Evolutionary conservation across 1,139 yeast species (phyloP).

Genomic region (Pichia norvegensis): DNA sequence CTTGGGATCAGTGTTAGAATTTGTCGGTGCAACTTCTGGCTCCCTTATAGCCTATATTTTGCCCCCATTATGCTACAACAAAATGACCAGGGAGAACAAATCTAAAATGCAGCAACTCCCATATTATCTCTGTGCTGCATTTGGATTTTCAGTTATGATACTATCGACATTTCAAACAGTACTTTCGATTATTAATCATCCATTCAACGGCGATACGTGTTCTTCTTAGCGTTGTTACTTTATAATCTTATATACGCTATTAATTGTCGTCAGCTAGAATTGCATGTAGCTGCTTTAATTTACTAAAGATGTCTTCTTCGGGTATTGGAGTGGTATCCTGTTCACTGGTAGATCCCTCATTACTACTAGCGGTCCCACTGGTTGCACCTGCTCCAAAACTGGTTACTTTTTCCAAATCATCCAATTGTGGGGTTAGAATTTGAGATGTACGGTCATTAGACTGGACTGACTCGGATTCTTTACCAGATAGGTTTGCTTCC

Average conservation of each 20-base stretch:
- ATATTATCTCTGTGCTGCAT: constrained; percentile 51
- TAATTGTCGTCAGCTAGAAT: neutral
- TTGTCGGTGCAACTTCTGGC: constrained; percentile 91
- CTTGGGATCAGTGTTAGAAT: constrained; percentile 78
- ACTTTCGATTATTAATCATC: constrained; percentile 38
- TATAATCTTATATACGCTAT: neutral
- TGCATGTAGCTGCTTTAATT: neutral
- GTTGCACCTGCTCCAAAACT: neutral
- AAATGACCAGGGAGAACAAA: constrained; percentile 47
- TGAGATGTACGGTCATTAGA: no score
- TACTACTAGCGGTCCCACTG: neutral
- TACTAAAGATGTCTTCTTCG: constrained; percentile 3
- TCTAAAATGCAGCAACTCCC: constrained; percentile 41
- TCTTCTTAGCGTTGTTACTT: constrained; percentile 4
- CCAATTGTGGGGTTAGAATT: neutral
- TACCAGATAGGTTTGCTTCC: constrained; percentile 6
- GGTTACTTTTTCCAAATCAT: neutral
- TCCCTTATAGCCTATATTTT: constrained; percentile 86
- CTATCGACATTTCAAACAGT: constrained; percentile 73
- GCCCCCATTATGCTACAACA: constrained; percentile 78
- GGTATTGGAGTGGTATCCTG: neutral
- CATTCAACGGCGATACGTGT: constrained; percentile 37
- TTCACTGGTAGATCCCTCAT: neutral
- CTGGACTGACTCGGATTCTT: constrained; percentile 1
- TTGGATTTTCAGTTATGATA: constrained; percentile 73